These are phyloP conservation scores for Metrosideros polymorpha DNA, from an alignment of 441 rosid genomes.

Conservation along the genomic window DNA sequence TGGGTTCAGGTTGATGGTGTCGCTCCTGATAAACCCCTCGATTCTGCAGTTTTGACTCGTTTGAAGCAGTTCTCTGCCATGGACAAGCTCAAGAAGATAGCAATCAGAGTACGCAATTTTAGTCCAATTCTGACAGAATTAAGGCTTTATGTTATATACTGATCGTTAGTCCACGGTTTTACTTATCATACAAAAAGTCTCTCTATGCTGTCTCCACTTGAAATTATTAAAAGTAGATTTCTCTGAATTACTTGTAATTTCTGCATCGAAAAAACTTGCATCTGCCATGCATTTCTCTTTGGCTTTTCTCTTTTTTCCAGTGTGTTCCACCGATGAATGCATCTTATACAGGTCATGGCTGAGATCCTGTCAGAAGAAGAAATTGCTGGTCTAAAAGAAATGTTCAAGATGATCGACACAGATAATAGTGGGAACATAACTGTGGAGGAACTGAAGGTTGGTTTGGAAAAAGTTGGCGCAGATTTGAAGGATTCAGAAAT, in stretches of 20 bases:
- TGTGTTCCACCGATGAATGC: background rate
- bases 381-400: slow-evolving; percentile 84
- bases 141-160: background rate
- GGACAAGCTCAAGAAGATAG: slow-evolving; percentile 94
- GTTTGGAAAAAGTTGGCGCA: slow-evolving; percentile 78
- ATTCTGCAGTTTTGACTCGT: slow-evolving; percentile 83
- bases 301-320: background rate
- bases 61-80: slow-evolving; percentile 91
- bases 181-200: background rate
- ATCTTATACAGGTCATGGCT: slow-evolving; percentile 62
- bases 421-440: slow-evolving; percentile 86
- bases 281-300: background rate
- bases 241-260: background rate
- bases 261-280: background rate
- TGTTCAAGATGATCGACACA: slow-evolving; percentile 95
- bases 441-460: slow-evolving; percentile 77
- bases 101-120: slow-evolving; percentile 46
- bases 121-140: background rate
- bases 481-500: slow-evolving; percentile 72
- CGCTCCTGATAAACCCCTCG: slow-evolving; percentile 90
- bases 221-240: background rate
- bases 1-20: slow-evolving; percentile 83
- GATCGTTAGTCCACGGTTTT: background rate
- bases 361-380: slow-evolving; percentile 90
- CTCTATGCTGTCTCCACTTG: background rate